These are phyloP conservation scores for Aspergillus cejpii DNA, from an alignment of 2,329 filamentous ascomycete species.

Conservation along the genomic window DNA sequence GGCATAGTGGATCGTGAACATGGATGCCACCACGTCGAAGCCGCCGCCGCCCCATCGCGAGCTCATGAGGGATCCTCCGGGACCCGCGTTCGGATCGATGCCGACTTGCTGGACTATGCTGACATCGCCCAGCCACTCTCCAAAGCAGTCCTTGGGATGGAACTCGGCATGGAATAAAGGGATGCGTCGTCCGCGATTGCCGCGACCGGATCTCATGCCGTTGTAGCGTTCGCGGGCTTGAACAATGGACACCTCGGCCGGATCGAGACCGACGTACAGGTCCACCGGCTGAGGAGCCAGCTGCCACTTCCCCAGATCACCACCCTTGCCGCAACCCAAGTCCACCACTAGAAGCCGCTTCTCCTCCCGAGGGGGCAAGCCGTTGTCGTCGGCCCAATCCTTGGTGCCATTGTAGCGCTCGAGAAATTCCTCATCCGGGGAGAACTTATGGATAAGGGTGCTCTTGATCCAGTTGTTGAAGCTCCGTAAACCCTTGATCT, in stretches of 20 bases:
- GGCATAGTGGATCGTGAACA: slow-evolving; percentile 99
- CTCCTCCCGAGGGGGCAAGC: slow-evolving; percentile 27
- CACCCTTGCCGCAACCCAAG: slow-evolving; percentile 93
- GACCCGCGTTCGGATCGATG: slow-evolving; percentile 67
- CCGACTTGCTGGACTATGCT: slow-evolving; percentile 79
- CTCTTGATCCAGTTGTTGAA: slow-evolving; percentile 99
- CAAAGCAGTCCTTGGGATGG: slow-evolving; percentile 86
- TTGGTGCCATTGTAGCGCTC: slow-evolving; percentile 44
- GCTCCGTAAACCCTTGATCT: slow-evolving; percentile 86
- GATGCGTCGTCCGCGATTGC: slow-evolving; percentile 49
- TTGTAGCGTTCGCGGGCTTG: slow-evolving; percentile 82
- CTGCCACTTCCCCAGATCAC: slow-evolving; percentile 93
- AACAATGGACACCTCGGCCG: slow-evolving; percentile 83
- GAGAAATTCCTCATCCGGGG: slow-evolving; percentile 66
- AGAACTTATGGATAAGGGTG: slow-evolving; percentile 93
- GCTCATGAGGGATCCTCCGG: slow-evolving; percentile 46
- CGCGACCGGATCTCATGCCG: slow-evolving; percentile 57
- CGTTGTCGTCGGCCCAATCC: slow-evolving; percentile 40
- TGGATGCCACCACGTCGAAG: slow-evolving; percentile 96
- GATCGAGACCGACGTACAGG: slow-evolving; percentile 89
- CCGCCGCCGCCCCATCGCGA: slow-evolving; percentile 67
- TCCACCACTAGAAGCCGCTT: slow-evolving; percentile 76
- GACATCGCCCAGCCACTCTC: slow-evolving; percentile 72
- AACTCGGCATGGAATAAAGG: slow-evolving; percentile 80
- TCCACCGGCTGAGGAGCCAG: slow-evolving; percentile 84